Base-by-base conservation (phyloP, 192 early-diverging fungal genomes). In the Coemansia sp. region DNA sequence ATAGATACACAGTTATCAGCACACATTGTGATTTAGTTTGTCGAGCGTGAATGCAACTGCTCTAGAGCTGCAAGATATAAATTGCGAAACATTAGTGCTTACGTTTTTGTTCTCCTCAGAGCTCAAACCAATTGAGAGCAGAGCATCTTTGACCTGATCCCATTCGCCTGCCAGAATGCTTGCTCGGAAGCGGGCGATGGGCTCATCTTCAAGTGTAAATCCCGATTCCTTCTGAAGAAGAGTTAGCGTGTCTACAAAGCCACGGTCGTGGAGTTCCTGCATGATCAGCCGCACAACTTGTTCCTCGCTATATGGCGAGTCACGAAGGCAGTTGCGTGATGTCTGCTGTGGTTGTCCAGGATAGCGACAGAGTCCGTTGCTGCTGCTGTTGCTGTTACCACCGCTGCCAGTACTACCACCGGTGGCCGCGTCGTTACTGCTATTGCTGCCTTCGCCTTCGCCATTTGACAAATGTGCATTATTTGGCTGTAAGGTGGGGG, bases 241-340 rank as follows among this genome's bases (percentile, higher is more conserved):
- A 19, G 75, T 49, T 4, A 90, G 91, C 5, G 91, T 79, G 53
- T 90, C 70, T 24, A 87, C 88, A 65, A 73, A 91, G 1, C 92
- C 94, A 52, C 95, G 72, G 56, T 91, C 89, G 33, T 82, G 77
- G 39, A 96, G 76, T 53, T 91, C 85, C 72, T 98, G 96, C 18
- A 94, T 67, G 63, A 98, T 87, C 12, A 98, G 73, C 24, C 94
- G 85, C 25, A 95, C 89, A 5, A 95, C 79, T 64, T 98, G 94
- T 41, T 87, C 75, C 42, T 78, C 76, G 19, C 55, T 60, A 47
- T 73, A 73, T 52, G 73, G 61, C 18, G 70, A 72, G 7, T 72
- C 59, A 15, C 71, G 76, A 25, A 79, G 71, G 25, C 74, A 71
- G 18, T 41, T 61, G 59, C 74, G 74, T 40, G 40, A 57, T 11